phyloP scores from a whole-genome alignment of 371 early-diverging fungal species.

The Circinella minor region DNA sequence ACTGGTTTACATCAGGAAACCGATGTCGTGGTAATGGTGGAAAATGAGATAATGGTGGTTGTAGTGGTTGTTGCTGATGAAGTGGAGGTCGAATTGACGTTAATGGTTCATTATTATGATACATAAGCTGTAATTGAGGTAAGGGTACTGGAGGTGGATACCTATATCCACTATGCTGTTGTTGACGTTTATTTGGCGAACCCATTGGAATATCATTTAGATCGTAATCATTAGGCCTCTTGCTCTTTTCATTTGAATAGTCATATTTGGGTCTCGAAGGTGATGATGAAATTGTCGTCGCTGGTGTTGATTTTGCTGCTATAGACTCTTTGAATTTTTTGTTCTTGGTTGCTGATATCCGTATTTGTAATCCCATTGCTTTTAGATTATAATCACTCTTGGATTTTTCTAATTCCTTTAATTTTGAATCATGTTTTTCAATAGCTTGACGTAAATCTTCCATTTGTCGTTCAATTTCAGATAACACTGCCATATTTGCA shows the following conservation, averaged over 20 bases:
- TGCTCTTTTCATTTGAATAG: neutral
- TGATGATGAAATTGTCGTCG: neutral
- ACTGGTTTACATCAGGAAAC: neutral
- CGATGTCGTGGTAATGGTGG: neutral
- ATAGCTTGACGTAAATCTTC: conserved; percentile 8
- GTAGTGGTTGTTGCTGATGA: neutral
- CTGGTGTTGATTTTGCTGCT: neutral
- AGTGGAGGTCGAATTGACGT: neutral
- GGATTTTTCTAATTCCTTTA: neutral
- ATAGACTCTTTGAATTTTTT: conserved; percentile 1
- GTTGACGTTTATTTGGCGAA: neutral
- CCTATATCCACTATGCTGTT: neutral
- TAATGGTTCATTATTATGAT: neutral
- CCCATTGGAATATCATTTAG: neutral
- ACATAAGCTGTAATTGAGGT: neutral
- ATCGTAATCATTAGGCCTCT: neutral
- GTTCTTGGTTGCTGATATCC: conserved; percentile 29
- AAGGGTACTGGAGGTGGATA: neutral
- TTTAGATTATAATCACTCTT: conserved; percentile 19
- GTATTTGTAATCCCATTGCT: conserved; percentile 26
- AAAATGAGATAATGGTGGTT: conserved; percentile 11
- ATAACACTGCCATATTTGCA: neutral
- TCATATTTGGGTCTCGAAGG: neutral
- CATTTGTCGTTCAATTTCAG: conserved; percentile 13
- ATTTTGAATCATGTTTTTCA: conserved; percentile 3